These are phyloP conservation scores for Coemansia sp. DNA, from an alignment of 192 early-diverging fungal genomes.

Conservation along the genomic window DNA sequence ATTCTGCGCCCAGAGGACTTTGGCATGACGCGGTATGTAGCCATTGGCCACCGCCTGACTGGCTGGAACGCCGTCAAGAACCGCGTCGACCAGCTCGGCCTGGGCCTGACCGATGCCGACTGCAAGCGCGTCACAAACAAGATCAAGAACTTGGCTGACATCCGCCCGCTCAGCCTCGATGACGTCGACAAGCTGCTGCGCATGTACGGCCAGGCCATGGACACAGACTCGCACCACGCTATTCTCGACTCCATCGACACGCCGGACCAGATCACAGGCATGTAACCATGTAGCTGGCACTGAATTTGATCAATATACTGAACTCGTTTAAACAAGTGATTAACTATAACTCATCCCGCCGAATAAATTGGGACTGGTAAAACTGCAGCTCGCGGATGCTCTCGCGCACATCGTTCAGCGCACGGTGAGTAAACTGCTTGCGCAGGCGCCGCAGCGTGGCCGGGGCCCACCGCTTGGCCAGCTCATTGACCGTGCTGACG, in stretches of 20 bases:
- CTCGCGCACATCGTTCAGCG: conserved; percentile 86
- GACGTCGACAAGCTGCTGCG: conserved; percentile 77
- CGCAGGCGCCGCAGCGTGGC: conserved; percentile 19
- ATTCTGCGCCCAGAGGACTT: conserved; percentile 98
- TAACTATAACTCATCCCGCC: neutral
- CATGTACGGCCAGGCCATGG: conserved; percentile 58
- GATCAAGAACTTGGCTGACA: conserved; percentile 95
- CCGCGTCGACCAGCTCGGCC: conserved; percentile 88
- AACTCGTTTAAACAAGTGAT: too few relatives aligned
- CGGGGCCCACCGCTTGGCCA: conserved; percentile 72
- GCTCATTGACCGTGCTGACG: conserved; percentile 85
- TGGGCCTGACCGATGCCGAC: conserved; percentile 82
- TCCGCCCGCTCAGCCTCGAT: conserved; percentile 87
- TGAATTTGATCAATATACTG: neutral
- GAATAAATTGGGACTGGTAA: conserved; percentile 47
- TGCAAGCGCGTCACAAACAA: conserved; percentile 89
- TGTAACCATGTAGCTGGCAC: conserved; percentile 8
- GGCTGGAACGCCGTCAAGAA: conserved; percentile 99
- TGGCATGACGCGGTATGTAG: conserved; percentile 97
- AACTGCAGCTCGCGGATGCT: conserved; percentile 80
- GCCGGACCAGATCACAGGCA: conserved; percentile 55
- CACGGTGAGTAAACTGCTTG: conserved; percentile 65
- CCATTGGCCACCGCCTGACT: conserved; percentile 94
- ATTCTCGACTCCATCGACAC: conserved; percentile 54
- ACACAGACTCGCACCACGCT: conserved; percentile 54